Percentiles rank a stretch among this genome's conserved stretches.
Evolutionary conservation across 306 rosid genomes (phyloP).

Genomic region (Dryas alaskensis): DNA sequence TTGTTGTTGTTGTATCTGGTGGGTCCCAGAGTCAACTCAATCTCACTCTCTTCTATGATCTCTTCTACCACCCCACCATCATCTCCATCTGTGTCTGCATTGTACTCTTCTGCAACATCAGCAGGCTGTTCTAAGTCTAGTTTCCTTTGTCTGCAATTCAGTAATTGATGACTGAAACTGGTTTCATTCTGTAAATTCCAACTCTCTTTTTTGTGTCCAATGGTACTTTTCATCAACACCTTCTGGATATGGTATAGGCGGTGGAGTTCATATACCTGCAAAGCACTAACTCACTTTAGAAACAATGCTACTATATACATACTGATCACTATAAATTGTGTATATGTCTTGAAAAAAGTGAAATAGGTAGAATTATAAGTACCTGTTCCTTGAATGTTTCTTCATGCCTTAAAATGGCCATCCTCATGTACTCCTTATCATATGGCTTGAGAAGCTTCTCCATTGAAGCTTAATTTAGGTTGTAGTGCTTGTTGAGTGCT

Average conservation of each 20-base stretch:
- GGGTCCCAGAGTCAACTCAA: constrained; percentile 77
- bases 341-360: too few relatives aligned
- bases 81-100: constrained; percentile 30
- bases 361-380: constrained; percentile 1
- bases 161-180: constrained; percentile 35
- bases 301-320: not conserved
- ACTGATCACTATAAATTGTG: too few relatives aligned
- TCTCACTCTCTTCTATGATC: constrained; percentile 68
- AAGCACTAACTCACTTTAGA: constrained; percentile 1
- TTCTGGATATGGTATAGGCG: constrained; percentile 79
- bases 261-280: constrained; percentile 84
- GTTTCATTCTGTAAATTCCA: constrained; percentile 48
- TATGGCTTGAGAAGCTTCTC: constrained; percentile 61
- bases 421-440: constrained; percentile 70
- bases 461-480: constrained; percentile 38
- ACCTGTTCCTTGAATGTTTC: constrained; percentile 87
- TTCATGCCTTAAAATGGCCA: constrained; percentile 77
- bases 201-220: constrained; percentile 35
- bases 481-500: not conserved
- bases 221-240: constrained; percentile 59
- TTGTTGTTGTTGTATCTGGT: constrained; percentile 41
- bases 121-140: constrained; percentile 69
- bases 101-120: constrained; percentile 16
- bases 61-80: constrained; percentile 46
- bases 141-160: constrained; percentile 31